phyloP scores from a whole-genome alignment of 352 stramenopile genomes.

The Phytophthora citrophthora region DNA sequence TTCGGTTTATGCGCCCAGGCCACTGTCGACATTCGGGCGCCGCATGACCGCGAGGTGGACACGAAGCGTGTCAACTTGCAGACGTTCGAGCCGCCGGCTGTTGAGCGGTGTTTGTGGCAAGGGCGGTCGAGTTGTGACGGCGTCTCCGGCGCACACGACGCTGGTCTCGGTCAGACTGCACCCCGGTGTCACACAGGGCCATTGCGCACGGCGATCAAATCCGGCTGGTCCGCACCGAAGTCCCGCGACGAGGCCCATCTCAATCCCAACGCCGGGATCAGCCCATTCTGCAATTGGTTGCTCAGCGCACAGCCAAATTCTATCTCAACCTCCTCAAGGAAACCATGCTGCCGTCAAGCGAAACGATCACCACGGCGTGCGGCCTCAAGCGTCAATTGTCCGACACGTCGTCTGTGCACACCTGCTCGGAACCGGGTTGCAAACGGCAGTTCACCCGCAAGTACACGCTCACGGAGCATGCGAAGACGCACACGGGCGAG shows the following conservation, averaged over 20 bases:
- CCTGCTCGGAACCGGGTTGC: conserved; percentile 36
- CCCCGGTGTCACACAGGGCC: conserved; percentile 24
- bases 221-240: conserved; percentile 7
- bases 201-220: conserved; percentile 27
- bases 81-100: conserved; percentile 17
- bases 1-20: conserved; percentile 3
- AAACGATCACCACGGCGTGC: conserved; percentile 22
- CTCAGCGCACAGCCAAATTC: background rate
- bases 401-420: conserved; percentile 13
- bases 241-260: conserved; percentile 18
- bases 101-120: conserved; percentile 18
- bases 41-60: conserved; percentile 16
- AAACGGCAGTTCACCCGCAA: conserved; percentile 56
- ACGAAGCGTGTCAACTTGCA: conserved; percentile 21
- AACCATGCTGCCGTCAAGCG: conserved; percentile 10
- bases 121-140: conserved; percentile 19
- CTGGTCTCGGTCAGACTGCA: conserved; percentile 8
- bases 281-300: conserved; percentile 36
- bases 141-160: background rate
- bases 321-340: conserved; percentile 1
- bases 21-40: conserved; percentile 6
- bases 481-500: conserved; percentile 68
- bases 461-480: conserved; percentile 66
- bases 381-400: conserved; percentile 27
- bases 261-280: conserved; percentile 18